Evolutionary conservation across 305 asterid species (phyloP).

Genomic region (Salvia sclarea): DNA sequence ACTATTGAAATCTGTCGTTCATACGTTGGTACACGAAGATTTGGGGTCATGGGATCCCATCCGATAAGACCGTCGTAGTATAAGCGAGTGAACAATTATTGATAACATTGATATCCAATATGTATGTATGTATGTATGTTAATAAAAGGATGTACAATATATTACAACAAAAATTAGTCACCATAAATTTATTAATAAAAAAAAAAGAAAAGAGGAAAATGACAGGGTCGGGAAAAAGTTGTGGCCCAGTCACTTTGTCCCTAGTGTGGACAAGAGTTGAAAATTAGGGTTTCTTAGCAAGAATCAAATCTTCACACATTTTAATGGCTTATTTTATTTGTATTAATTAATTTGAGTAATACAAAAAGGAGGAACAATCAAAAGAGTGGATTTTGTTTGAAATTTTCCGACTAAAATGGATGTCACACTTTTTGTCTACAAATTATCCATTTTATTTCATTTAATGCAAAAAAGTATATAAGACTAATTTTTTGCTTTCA

Average conservation of each 20-base stretch:
- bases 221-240: neutral
- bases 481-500: neutral
- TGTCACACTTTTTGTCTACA: constrained; percentile 35
- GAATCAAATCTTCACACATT: constrained; percentile 21
- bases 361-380: constrained; percentile 3
- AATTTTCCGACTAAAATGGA: constrained; percentile 29
- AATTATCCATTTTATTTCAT: constrained; percentile 10
- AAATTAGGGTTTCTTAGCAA: constrained; percentile 19
- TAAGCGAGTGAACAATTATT: too few relatives aligned
- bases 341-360: neutral
- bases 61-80: too few relatives aligned
- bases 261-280: constrained; percentile 16
- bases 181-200: neutral
- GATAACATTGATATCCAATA: too few relatives aligned
- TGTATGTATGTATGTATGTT: too few relatives aligned
- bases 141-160: too few relatives aligned
- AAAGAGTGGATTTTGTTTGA: constrained; percentile 27
- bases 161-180: neutral
- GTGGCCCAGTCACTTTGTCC: constrained; percentile 28
- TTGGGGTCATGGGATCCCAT: too few relatives aligned
- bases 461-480: neutral
- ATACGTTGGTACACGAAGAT: too few relatives aligned
- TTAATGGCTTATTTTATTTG: neutral
- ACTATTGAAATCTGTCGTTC: too few relatives aligned
- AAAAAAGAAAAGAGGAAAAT: neutral